Percentiles rank a stretch among this genome's conserved stretches.
Conservation (phyloP, 768 basidiomycete species). For the Boletus pseudopeckii region DNA sequence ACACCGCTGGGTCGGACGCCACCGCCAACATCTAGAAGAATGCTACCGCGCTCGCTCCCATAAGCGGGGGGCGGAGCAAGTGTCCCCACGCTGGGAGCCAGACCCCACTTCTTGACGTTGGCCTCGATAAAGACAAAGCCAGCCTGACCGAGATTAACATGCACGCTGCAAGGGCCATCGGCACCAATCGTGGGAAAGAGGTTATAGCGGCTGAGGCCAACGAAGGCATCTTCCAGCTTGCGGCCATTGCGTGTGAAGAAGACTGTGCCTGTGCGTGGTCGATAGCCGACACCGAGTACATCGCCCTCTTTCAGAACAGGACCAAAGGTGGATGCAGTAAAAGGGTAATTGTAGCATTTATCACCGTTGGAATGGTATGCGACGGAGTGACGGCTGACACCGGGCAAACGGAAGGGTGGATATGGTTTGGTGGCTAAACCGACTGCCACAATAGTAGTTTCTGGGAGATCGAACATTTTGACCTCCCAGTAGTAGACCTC, state of each 20-base stretch:
- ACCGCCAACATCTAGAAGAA: slow-evolving; percentile 83
- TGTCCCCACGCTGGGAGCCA: slow-evolving; percentile 96
- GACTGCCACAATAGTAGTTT: slow-evolving; percentile 81
- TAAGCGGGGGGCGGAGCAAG: slow-evolving; percentile 97
- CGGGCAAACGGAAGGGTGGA: slow-evolving; percentile 90
- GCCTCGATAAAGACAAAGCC: slow-evolving; percentile 99
- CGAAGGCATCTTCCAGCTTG: slow-evolving; percentile 93
- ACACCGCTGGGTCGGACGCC: slow-evolving; percentile 34
- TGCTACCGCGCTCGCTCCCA: slow-evolving; percentile 94
- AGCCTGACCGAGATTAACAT: slow-evolving; percentile 95
- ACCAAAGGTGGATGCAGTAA: slow-evolving; percentile 81
- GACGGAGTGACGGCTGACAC: slow-evolving; percentile 80
- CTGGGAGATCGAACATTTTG: slow-evolving; percentile 97
- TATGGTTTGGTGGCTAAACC: slow-evolving; percentile 97
- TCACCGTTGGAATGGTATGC: slow-evolving; percentile 97
- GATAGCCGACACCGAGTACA: slow-evolving; percentile 92
- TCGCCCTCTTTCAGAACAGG: slow-evolving; percentile 88
- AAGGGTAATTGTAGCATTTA: slow-evolving; percentile 96
- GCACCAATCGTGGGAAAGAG: slow-evolving; percentile 97
- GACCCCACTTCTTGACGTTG: slow-evolving; percentile 99
- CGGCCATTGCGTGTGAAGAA: slow-evolving; percentile 98
- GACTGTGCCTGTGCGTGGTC: slow-evolving; percentile 94
- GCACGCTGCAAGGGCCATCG: slow-evolving; percentile 93
- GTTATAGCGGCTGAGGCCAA: slow-evolving; percentile 86
- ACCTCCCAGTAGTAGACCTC: slow-evolving; percentile 99